Evolutionary conservation across 768 basidiomycete species (phyloP), one percentile per base, ranked within the genome.

Genomic region (Lactifluus volemus): DNA sequence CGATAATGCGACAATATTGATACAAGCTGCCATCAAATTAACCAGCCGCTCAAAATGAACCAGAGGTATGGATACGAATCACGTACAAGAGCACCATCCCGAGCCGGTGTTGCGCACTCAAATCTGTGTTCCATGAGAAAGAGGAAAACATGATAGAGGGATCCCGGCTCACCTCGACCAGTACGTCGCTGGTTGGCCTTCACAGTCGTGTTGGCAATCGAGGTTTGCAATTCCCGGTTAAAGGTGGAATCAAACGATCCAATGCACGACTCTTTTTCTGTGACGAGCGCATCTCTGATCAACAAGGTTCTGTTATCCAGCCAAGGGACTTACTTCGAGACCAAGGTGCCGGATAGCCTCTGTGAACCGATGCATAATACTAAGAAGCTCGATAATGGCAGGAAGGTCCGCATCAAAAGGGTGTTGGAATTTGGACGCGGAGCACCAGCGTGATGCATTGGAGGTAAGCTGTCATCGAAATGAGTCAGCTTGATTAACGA

Each of bases 381-480:
- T 68, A 10, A 71, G 63, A 49, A 72, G 69, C 63, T 73, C 72
- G 17, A 70, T 68, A 6, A 73, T 65, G 36, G 66, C 69, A 3
- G 68, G 69, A 32, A 73, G 62, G 47, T 70, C 70, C 25, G 60
- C 65, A 65, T 73, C 72, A 48, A 67, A 66, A 42, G 54, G 55
- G 44, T 67, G 67, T 49, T 70, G 69, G 53, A 67, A 72, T 51
- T 68, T 69, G 50, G 65, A 69, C 7, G 63, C 48, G 3, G 65
- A 59, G 63, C 69, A 68, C 66, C 66, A 67, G n/a, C 63, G 59
- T 3, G 65, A 58, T 11, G 63, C 67, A 48, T 68, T 67, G 8
- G 66, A 67, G 11, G 69, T 68, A 42, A 65, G 58, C 65, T 84
- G 76, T 14, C 77, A 71, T 25, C 1, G 63, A 78, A 77, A 64